Evolutionary conservation across 805 yeast genomes (phyloP).

Genomic region (Wickerhamomyces bovis): DNA sequence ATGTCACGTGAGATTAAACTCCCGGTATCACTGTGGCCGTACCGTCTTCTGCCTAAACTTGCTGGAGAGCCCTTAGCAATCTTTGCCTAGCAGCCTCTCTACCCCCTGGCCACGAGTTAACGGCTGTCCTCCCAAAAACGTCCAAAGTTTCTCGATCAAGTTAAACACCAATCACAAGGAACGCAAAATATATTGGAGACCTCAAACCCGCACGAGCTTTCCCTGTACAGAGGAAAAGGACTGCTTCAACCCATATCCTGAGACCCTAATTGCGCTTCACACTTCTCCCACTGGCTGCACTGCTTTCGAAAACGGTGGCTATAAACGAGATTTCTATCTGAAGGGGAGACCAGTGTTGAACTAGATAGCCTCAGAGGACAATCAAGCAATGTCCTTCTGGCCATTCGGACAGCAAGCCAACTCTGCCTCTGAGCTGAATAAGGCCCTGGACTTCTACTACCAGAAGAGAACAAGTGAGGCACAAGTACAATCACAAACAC

Average conservation of each 20-base stretch:
- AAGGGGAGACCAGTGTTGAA: neutral
- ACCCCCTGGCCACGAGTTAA: neutral
- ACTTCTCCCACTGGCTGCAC: neutral
- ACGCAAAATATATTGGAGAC: neutral
- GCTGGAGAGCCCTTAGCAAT: no score
- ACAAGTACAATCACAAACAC: constrained; percentile 5
- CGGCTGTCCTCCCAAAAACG: neutral
- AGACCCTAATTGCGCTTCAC: neutral
- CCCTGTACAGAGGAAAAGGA: neutral
- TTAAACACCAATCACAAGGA: constrained; percentile 1
- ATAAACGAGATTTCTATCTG: neutral
- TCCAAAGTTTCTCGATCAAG: neutral
- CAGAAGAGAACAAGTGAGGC: constrained; percentile 14
- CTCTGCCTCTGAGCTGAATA: constrained; percentile 29
- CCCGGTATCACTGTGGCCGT: neutral
- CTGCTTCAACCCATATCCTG: neutral
- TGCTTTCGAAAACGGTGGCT: neutral
- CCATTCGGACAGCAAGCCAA: constrained; percentile 35
- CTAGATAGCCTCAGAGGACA: neutral
- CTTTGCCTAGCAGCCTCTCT: no score
- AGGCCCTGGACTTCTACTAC: constrained; percentile 36
- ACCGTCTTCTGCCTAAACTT: neutral
- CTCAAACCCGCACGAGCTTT: neutral
- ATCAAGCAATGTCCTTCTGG: constrained; percentile 37
- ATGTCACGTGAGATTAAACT: no score